Conservation (phyloP, 148 eudicot genomes). For the Fallopia convolvulus region DNA sequence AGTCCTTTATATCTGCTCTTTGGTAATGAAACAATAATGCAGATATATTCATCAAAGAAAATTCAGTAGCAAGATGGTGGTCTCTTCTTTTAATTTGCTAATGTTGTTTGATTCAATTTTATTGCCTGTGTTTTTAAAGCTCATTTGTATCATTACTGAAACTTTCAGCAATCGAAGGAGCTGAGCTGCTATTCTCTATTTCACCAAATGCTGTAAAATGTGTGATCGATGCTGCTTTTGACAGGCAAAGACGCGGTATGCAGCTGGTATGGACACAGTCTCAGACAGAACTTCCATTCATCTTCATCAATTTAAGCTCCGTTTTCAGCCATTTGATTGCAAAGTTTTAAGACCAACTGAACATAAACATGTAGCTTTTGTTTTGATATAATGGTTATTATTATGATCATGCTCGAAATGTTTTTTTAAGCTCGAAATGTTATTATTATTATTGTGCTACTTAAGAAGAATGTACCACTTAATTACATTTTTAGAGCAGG, state of each 20-base stretch:
- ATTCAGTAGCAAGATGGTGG: neutral
- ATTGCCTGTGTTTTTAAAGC: neutral
- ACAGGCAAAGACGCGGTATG: slow-evolving; percentile 62
- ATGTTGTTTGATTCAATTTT: neutral
- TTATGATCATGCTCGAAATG: too few relatives aligned
- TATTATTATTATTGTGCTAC: neutral
- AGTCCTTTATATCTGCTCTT: neutral
- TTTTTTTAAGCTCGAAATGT: too few relatives aligned
- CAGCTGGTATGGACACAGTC: slow-evolving; percentile 59
- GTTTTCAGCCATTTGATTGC: neutral
- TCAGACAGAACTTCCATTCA: neutral
- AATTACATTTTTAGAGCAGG: neutral
- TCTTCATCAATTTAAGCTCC: neutral
- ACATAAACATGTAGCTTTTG: neutral
- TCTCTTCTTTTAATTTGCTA: neutral
- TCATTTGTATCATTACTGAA: slow-evolving; percentile 11
- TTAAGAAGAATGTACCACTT: neutral
- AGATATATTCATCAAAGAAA: neutral
- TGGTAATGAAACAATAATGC: neutral
- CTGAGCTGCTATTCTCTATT: slow-evolving; percentile 48
- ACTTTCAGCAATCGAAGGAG: slow-evolving; percentile 71
- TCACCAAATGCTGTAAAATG: slow-evolving; percentile 50
- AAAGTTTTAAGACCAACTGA: neutral
- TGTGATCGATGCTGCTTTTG: slow-evolving; percentile 64
- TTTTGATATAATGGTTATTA: neutral